A percentile compares a stretch with the other conserved stretches of the same genome.
phyloP scores from a whole-genome alignment of 2,329 filamentous ascomycete genomes.

The Aspergillus sclerotialis region DNA sequence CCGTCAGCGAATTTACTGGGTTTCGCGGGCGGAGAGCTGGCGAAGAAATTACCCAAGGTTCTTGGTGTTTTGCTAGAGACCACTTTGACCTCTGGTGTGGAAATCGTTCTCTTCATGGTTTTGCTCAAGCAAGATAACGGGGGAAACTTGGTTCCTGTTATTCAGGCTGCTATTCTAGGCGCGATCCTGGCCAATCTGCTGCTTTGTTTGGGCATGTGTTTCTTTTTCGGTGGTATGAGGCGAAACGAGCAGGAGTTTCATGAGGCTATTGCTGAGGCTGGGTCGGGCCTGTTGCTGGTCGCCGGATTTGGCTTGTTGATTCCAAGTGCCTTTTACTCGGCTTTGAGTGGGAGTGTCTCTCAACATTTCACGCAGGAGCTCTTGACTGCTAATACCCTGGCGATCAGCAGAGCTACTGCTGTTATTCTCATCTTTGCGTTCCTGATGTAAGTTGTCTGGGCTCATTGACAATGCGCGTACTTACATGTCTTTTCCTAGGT shows the following conservation, averaged over 20 bases:
- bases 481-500: conserved; percentile 23
- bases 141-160: conserved; percentile 54
- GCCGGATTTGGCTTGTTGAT: conserved; percentile 54
- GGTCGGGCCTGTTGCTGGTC: conserved; percentile 68
- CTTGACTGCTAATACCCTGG: conserved; percentile 49
- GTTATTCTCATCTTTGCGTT: conserved; percentile 67
- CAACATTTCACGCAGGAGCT: conserved; percentile 27
- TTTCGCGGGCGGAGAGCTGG: conserved; percentile 65
- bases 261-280: conserved; percentile 69
- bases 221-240: conserved; percentile 66
- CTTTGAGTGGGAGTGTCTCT: conserved; percentile 37
- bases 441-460: conserved; percentile 43
- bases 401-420: conserved; percentile 64
- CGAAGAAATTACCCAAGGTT: conserved; percentile 69
- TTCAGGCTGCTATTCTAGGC: conserved; percentile 75
- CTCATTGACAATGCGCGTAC: neutral
- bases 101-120: conserved; percentile 77
- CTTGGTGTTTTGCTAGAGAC: conserved; percentile 46
- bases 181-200: conserved; percentile 77
- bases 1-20: conserved; percentile 69
- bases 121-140: conserved; percentile 51
- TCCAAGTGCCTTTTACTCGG: conserved; percentile 41
- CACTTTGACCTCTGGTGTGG: conserved; percentile 64
- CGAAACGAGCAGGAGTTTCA: conserved; percentile 65
- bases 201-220: conserved; percentile 72